Percentiles rank a stretch among this genome's conserved stretches.
Conservation (phyloP, 148 eudicot genomes). For the Polygonum maritimum region DNA sequence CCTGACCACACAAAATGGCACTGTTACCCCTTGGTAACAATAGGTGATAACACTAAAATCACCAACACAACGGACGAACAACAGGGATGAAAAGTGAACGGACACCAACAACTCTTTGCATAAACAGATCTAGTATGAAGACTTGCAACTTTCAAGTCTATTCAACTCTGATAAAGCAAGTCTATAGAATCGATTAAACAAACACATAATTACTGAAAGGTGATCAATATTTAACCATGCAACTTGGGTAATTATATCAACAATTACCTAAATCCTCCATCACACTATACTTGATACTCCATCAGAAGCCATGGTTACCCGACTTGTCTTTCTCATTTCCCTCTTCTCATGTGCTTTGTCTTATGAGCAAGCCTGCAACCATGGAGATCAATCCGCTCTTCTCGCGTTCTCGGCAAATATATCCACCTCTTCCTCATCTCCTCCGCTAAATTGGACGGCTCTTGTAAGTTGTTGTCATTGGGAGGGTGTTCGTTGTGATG, state of each 20-base stretch:
- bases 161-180: background rate
- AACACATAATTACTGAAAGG: background rate
- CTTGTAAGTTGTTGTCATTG: conserved; percentile 55
- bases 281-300: background rate
- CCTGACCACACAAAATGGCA: too few species aligned
- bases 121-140: too few species aligned
- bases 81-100: too few species aligned
- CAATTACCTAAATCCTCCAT: background rate
- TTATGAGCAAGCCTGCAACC: conserved; percentile 37
- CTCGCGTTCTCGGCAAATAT: conserved; percentile 27
- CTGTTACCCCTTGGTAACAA: too few species aligned
- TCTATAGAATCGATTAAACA: background rate
- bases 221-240: background rate
- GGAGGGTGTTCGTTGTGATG: conserved; percentile 61
- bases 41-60: too few species aligned
- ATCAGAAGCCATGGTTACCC: background rate
- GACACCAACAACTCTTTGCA: too few species aligned
- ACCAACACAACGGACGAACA: too few species aligned
- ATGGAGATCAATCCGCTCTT: conserved; percentile 40
- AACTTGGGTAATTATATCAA: background rate
- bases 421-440: conserved; percentile 11
- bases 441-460: conserved; percentile 47
- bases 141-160: too few species aligned
- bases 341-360: background rate
- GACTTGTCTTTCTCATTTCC: background rate